Percentiles rank a stretch among this genome's conserved stretches.
phyloP scores from a whole-genome alignment of 345 rosid species.

The Eucalyptus lansdowneana region DNA sequence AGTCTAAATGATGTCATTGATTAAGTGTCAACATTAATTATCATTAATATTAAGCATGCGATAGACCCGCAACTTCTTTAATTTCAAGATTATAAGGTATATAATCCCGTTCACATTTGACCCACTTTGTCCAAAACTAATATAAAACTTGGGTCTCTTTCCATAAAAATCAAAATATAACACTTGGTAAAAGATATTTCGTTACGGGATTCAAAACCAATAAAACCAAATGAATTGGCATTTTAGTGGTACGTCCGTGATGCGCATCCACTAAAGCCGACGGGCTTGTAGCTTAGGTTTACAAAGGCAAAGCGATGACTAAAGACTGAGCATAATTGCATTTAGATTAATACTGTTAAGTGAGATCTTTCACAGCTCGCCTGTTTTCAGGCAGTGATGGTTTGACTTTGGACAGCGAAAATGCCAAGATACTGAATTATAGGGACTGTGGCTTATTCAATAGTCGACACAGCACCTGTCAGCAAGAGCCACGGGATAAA shows the following conservation, averaged over 20 bases:
- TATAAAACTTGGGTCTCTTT: too few species aligned
- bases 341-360: neutral
- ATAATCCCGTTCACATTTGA: too few species aligned
- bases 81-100: too few species aligned
- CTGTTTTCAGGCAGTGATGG: neutral
- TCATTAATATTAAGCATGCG: rapidly evolving
- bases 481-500: neutral
- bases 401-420: neutral
- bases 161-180: too few species aligned
- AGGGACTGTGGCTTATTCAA: neutral
- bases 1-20: too few species aligned
- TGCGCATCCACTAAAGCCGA: neutral
- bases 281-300: neutral
- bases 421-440: neutral
- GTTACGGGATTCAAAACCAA: too few species aligned
- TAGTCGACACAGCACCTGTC: neutral
- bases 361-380: neutral
- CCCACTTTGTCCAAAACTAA: too few species aligned
- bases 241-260: neutral
- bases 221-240: neutral
- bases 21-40: too few species aligned
- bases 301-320: neutral
- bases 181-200: too few species aligned
- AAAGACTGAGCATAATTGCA: neutral
- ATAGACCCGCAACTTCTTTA: too few species aligned